Percentiles rank a stretch among this genome's conserved stretches.
These are phyloP conservation scores for Hagleromyces aurorensis DNA, from an alignment of 805 yeast species.

Conservation along the genomic window DNA sequence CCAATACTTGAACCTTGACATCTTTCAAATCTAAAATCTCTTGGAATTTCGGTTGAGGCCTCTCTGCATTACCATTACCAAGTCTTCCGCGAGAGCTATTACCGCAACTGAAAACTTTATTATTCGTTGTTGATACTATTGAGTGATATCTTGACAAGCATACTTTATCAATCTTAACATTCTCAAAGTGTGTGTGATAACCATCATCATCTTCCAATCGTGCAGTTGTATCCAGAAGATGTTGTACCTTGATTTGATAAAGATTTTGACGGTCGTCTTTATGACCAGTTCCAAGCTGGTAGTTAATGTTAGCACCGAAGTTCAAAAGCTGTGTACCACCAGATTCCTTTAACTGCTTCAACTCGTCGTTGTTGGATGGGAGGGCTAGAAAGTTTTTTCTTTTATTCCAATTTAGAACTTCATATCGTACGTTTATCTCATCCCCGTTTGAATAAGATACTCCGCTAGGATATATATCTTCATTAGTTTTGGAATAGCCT, in stretches of 20 bases:
- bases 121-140: constrained; percentile 45
- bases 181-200: constrained; percentile 8
- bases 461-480: neutral
- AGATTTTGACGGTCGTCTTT: constrained; percentile 43
- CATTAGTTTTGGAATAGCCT: constrained; percentile 8
- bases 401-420: too few relatives aligned
- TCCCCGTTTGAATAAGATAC: constrained; percentile 7
- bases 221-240: constrained; percentile 20
- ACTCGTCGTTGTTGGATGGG: constrained; percentile 2
- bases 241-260: constrained; percentile 33
- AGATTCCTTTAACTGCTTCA: constrained; percentile 17
- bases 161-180: constrained; percentile 41
- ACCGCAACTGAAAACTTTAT: constrained; percentile 55
- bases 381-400: constrained; percentile 6
- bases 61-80: constrained; percentile 43
- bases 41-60: constrained; percentile 38
- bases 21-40: constrained; percentile 35
- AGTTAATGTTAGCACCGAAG: constrained; percentile 56
- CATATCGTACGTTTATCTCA: neutral
- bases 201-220: constrained; percentile 6
- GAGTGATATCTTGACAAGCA: constrained; percentile 61
- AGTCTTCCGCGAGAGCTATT: constrained; percentile 63
- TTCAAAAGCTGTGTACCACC: constrained; percentile 55
- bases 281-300: constrained; percentile 61
- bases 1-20: constrained; percentile 32